Percentiles rank a stretch among this genome's conserved stretches.
Conservation (phyloP, 2,329 filamentous ascomycete species). For the Aspergillus novoparasiticus region DNA sequence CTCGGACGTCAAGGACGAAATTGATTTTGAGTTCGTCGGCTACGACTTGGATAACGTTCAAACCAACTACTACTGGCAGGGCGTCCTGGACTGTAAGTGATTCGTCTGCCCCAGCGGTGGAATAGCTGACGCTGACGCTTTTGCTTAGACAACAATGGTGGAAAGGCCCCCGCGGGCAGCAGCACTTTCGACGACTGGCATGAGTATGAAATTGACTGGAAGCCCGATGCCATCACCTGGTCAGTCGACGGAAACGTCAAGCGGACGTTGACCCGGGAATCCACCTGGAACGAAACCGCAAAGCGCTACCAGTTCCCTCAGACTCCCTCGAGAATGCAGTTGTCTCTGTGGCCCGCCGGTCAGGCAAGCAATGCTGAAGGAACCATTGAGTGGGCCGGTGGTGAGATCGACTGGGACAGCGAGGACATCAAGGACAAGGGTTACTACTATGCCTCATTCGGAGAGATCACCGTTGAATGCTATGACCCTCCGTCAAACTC, state of each 20-base stretch:
- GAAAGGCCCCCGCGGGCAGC: constrained; percentile 63
- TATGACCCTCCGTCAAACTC: constrained; percentile 77
- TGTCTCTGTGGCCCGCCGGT: constrained; percentile 96
- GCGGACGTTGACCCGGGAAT: constrained; percentile 69
- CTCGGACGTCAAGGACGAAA: constrained; percentile 95
- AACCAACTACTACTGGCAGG: constrained; percentile 97
- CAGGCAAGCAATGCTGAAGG: constrained; percentile 75
- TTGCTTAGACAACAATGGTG: constrained; percentile 70
- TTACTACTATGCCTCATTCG: constrained; percentile 85
- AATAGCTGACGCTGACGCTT: neutral
- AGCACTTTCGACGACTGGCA: constrained; percentile 80
- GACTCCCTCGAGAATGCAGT: constrained; percentile 84
- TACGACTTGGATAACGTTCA: constrained; percentile 75
- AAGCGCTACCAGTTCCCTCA: constrained; percentile 88
- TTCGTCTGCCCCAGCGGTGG: too few relatives aligned
- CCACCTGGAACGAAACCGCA: constrained; percentile 81
- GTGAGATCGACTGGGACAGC: constrained; percentile 82
- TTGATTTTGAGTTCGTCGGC: constrained; percentile 95
- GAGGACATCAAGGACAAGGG: constrained; percentile 77
- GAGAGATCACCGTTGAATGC: constrained; percentile 80
- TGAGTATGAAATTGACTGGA: constrained; percentile 93
- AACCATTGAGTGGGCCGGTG: constrained; percentile 90
- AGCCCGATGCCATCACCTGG: constrained; percentile 83
- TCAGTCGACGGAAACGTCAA: constrained; percentile 77
- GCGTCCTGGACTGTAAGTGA: constrained; percentile 83